These are phyloP conservation scores for Baorangia bicolor DNA, from an alignment of 768 basidiomycete genomes.

Conservation along the genomic window DNA sequence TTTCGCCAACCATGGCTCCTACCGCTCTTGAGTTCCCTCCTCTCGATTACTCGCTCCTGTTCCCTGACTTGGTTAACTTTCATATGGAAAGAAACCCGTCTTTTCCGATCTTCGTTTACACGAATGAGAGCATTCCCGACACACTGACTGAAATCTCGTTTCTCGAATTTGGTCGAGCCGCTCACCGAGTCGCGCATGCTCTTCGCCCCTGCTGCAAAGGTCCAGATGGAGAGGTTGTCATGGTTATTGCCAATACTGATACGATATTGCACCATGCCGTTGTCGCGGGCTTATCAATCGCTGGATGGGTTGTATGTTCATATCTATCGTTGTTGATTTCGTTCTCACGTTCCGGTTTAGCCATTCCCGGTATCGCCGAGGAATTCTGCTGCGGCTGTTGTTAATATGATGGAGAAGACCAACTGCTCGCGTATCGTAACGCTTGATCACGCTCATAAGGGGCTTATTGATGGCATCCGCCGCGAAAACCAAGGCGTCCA, in stretches of 20 bases:
- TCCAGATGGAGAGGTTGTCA: conserved; percentile 19
- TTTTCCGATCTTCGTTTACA: conserved; percentile 21
- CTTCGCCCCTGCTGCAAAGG: conserved; percentile 35
- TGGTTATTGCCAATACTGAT: conserved; percentile 31
- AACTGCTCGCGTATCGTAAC: conserved; percentile 22
- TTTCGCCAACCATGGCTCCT: conserved; percentile 3
- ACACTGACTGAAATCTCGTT: conserved; percentile 22
- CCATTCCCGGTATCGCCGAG: conserved; percentile 40
- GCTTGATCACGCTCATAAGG: conserved; percentile 15
- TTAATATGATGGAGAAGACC: conserved; percentile 22
- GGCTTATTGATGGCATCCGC: conserved; percentile 11
- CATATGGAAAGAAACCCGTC: conserved; percentile 25
- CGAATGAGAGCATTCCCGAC: conserved; percentile 9
- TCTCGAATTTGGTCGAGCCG: conserved; percentile 29
- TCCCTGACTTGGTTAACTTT: conserved; percentile 29
- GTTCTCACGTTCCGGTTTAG: conserved; percentile 21
- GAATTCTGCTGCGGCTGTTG: conserved; percentile 43
- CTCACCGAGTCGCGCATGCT: conserved; percentile 38
- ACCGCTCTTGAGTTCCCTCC: conserved; percentile 14
- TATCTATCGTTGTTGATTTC: conserved; percentile 27
- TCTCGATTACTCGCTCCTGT: conserved; percentile 21
- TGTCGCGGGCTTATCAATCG: conserved; percentile 37
- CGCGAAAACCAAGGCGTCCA: not conserved
- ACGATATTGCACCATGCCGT: conserved; percentile 35
- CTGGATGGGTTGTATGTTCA: conserved; percentile 37